phyloP scores from a whole-genome alignment of 2,329 filamentous ascomycete species.

The Decorospora gaudefroyi region DNA sequence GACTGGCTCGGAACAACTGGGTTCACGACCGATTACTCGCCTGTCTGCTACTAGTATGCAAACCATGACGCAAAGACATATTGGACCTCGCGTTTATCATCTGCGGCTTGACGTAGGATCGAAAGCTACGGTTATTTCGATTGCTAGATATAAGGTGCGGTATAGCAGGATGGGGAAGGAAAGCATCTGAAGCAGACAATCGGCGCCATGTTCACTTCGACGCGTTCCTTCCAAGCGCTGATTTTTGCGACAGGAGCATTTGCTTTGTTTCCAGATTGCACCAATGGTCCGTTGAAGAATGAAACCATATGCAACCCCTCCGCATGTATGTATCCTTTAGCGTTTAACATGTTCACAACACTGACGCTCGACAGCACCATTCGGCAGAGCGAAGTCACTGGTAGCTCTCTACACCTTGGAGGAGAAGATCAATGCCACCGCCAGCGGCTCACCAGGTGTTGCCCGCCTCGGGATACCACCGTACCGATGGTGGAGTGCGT shows the following conservation, averaged over 20 bases:
- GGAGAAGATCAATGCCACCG: conserved; percentile 59
- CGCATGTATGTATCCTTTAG: conserved; percentile 28
- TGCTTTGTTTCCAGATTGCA: conserved; percentile 56
- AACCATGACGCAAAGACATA: conserved; percentile 21
- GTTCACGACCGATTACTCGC: conserved; percentile 7
- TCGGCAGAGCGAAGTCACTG: conserved; percentile 32
- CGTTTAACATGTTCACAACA: not conserved
- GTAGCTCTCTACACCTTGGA: conserved; percentile 35
- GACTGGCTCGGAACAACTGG: conserved; percentile 10
- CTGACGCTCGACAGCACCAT: conserved; percentile 21
- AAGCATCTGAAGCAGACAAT: not conserved
- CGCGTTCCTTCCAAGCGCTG: conserved; percentile 12
- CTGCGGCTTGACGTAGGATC: not conserved
- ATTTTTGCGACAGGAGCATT: conserved; percentile 20
- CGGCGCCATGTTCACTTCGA: conserved; percentile 18
- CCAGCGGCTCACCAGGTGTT: conserved; percentile 49
- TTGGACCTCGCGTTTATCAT: conserved; percentile 8
- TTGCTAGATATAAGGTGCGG: conserved; percentile 8
- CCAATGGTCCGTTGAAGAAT: conserved; percentile 55
- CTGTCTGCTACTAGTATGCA: conserved; percentile 3
- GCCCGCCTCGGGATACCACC: conserved; percentile 61
- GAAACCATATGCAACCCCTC: conserved; percentile 58
- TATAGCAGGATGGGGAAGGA: not conserved
- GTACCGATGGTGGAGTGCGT: conserved; percentile 57
- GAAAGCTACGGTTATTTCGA: conserved; percentile 25